These are phyloP conservation scores for Mucor irregularis DNA, from an alignment of 371 early-diverging fungal genomes.

Conservation along the genomic window DNA sequence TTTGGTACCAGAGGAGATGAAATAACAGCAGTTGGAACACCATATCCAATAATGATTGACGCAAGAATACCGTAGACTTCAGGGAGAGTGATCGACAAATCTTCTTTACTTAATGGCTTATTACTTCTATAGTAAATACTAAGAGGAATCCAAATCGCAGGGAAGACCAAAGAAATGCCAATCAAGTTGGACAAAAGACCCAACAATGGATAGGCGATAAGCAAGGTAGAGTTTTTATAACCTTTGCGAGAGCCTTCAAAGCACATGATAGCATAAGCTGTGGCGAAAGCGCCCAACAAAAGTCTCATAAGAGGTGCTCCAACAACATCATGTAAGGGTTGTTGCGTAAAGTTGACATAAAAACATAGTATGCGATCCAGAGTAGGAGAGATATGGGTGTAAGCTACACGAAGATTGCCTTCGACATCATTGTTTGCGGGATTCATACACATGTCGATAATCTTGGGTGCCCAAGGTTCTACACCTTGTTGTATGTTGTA, in stretches of 20 bases:
- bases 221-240: conserved; percentile 10
- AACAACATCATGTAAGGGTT: conserved; percentile 12
- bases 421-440: conserved; percentile 5
- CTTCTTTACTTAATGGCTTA: not conserved
- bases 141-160: conserved; percentile 22
- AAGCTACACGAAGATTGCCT: conserved; percentile 19
- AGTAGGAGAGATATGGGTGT: conserved; percentile 4
- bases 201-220: conserved; percentile 14
- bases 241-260: conserved; percentile 28
- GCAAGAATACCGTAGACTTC: conserved; percentile 18
- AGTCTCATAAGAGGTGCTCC: conserved; percentile 12
- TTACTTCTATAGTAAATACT: not conserved
- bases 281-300: conserved; percentile 16
- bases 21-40: conserved; percentile 16
- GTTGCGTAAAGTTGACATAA: conserved; percentile 15
- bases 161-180: conserved; percentile 11
- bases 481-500: not conserved
- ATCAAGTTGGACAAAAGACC: conserved; percentile 15
- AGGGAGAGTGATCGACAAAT: conserved; percentile 4
- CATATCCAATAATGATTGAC: conserved; percentile 15
- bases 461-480: conserved; percentile 14
- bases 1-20: conserved; percentile 6
- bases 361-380: conserved; percentile 17
- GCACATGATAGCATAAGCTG: conserved; percentile 19
- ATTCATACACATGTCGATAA: conserved; percentile 21